Evolutionary conservation across 2,329 filamentous ascomycete genomes (phyloP).

Genomic region (Botrytis aclada): DNA sequence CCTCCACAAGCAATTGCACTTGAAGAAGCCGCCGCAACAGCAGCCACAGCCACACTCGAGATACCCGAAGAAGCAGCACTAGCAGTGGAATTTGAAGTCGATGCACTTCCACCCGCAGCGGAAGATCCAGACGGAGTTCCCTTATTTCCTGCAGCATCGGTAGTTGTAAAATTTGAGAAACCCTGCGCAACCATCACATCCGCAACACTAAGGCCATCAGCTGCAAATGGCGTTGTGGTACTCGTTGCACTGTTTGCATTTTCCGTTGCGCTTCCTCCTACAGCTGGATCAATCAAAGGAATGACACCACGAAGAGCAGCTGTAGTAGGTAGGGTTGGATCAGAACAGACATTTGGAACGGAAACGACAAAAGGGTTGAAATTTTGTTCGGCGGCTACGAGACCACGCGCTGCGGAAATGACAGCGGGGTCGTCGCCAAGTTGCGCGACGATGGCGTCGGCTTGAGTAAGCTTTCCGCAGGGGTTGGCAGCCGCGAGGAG

Average conservation of each 20-base stretch:
- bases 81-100: background rate
- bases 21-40: conserved; percentile 21
- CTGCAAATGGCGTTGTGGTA: conserved; percentile 52
- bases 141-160: conserved; percentile 39
- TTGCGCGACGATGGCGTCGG: conserved; percentile 60
- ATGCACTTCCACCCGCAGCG: conserved; percentile 18
- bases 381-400: conserved; percentile 69
- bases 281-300: conserved; percentile 63
- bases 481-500: conserved; percentile 64
- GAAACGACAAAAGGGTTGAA: conserved; percentile 64
- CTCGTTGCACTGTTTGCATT: conserved; percentile 59
- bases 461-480: conserved; percentile 62
- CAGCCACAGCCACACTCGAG: conserved; percentile 21
- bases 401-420: conserved; percentile 57
- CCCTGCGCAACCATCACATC: conserved; percentile 60
- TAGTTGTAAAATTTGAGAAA: conserved; percentile 57
- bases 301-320: conserved; percentile 62
- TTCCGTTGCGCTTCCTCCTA: conserved; percentile 53
- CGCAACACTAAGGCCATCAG: conserved; percentile 62
- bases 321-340: conserved; percentile 60
- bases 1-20: conserved; percentile 19
- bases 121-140: conserved; percentile 36
- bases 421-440: conserved; percentile 60
- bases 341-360: conserved; percentile 61
- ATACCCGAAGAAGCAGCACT: background rate